Conservation (phyloP, 2,329 filamentous ascomycete genomes). For the Aspergillus carbonarius region DNA sequence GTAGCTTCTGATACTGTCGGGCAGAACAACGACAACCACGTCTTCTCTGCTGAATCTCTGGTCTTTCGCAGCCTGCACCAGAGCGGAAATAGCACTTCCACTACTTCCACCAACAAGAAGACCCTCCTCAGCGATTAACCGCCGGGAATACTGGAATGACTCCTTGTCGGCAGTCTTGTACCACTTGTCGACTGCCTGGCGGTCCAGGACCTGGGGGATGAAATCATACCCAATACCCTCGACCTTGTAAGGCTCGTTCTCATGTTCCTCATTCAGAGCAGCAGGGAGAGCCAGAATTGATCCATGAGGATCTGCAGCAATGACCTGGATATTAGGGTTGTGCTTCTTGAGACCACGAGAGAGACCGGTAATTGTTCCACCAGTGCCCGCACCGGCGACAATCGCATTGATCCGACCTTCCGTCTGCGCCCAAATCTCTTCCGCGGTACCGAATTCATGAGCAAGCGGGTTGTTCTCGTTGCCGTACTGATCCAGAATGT, state of each 20-base stretch:
- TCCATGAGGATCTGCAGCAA: conserved; percentile 89
- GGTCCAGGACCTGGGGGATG: conserved; percentile 88
- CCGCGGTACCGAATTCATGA: conserved; percentile 89
- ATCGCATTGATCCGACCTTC: conserved; percentile 77
- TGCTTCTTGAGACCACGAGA: conserved; percentile 85
- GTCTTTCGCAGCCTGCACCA: conserved; percentile 74
- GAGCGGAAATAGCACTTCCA: conserved; percentile 84
- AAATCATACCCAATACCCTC: conserved; percentile 99
- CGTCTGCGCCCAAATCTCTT: conserved; percentile 95
- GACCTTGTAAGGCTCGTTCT: conserved; percentile 90
- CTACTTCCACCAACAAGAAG: conserved; percentile 90
- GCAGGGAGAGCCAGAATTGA: conserved; percentile 86
- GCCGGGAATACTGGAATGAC: conserved; percentile 84
- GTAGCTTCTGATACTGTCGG: conserved; percentile 96
- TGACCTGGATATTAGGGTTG: conserved; percentile 77
- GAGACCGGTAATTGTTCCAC: conserved; percentile 90
- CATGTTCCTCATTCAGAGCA: conserved; percentile 72
- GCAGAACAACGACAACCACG: conserved; percentile 84
- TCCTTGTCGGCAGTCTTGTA: conserved; percentile 96
- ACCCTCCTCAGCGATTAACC: conserved; percentile 91
- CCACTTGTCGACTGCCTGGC: conserved; percentile 81
- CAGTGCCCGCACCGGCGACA: conserved; percentile 90
- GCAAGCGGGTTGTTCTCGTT: conserved; percentile 90
- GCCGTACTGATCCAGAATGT: conserved; percentile 95
- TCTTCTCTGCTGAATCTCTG: conserved; percentile 77